These are phyloP conservation scores for Aspergillus versicolor DNA, from an alignment of 2,329 filamentous ascomycete species.

Conservation along the genomic window DNA sequence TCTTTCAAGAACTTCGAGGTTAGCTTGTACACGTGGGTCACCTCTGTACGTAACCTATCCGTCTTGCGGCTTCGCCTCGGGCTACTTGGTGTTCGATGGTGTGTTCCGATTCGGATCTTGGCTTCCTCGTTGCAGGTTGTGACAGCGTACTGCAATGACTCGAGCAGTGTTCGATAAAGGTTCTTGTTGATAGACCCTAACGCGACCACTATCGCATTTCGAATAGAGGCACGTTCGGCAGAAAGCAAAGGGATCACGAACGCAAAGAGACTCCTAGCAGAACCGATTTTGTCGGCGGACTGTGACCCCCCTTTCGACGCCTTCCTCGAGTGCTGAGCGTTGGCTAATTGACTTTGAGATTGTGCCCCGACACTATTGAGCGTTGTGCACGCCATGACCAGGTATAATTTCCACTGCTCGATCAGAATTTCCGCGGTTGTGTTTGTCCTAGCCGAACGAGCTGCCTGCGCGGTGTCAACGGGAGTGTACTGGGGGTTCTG, in stretches of 20 bases:
- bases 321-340: conserved; percentile 76
- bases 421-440: conserved; percentile 80
- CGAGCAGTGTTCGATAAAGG: conserved; percentile 84
- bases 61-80: conserved; percentile 79
- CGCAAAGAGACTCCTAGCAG: conserved; percentile 84
- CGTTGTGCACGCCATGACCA: conserved; percentile 96
- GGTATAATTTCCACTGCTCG: conserved; percentile 96
- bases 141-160: conserved; percentile 85
- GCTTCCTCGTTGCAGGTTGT: conserved; percentile 85
- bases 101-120: conserved; percentile 69
- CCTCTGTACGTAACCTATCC: conserved; percentile 85
- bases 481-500: conserved; percentile 49
- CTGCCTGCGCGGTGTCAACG: conserved; percentile 35
- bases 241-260: conserved; percentile 86
- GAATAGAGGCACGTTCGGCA: conserved; percentile 74
- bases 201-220: conserved; percentile 86
- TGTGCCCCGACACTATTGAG: conserved; percentile 76
- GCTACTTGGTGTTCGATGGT: conserved; percentile 81
- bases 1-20: conserved; percentile 86
- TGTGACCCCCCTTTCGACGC: conserved; percentile 64
- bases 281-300: conserved; percentile 76
- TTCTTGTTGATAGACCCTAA: conserved; percentile 94
- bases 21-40: conserved; percentile 93
- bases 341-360: conserved; percentile 58
- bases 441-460: conserved; percentile 52